Evolutionary conservation across 208 protist genomes (phyloP), one percentile per base, ranked within the genome.

Genomic region (Phytomonas francai): DNA sequence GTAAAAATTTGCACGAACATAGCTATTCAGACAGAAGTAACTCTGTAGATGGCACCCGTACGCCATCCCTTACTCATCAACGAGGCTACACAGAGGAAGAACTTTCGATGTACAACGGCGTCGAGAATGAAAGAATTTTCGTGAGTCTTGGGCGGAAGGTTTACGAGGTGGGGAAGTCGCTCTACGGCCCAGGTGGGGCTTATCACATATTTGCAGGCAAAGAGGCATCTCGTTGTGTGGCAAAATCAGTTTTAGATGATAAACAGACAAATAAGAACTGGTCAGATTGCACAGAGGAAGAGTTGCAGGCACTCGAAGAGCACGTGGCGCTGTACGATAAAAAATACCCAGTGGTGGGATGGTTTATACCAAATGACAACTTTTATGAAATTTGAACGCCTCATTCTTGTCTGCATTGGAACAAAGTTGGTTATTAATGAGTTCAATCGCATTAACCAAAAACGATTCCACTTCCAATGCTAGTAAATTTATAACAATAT

Each of bases 331-430:
- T 76, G 51, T 93, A 93, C 64, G 78, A 89, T 33, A 61, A 65
- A 59, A 95, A 93, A 73, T 95, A 95, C 59, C 85, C 87, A 4
- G 76, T 92, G 0, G 85, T 95, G 9, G 90, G 90, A 57, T 93
- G 88, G 85, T 92, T 84, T 70, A 73, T 92, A 12, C 77, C 84
- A 2, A 84, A 90, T 56, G 74, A 88, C 22, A 61, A 59, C 31
- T 92, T 88, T 61, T 89, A 87, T 59, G 70, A 86, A 49, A 63
- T 84, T 33, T 68, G 32, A 74, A 31, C 39, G 39, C 39, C 19
- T 14, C 11, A 45, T 16, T 14, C 1, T 45, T 36, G n/a, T 42
- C 6, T 42, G 11, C 5, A 30, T 34, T 32, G 58, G 30, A 12
- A 14, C 12, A 42, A 61, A 61, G 30, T 61, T 8, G 32, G 30